Conservation (phyloP, 2,329 filamentous ascomycete species). For the Pestalotiopsis sp. region DNA sequence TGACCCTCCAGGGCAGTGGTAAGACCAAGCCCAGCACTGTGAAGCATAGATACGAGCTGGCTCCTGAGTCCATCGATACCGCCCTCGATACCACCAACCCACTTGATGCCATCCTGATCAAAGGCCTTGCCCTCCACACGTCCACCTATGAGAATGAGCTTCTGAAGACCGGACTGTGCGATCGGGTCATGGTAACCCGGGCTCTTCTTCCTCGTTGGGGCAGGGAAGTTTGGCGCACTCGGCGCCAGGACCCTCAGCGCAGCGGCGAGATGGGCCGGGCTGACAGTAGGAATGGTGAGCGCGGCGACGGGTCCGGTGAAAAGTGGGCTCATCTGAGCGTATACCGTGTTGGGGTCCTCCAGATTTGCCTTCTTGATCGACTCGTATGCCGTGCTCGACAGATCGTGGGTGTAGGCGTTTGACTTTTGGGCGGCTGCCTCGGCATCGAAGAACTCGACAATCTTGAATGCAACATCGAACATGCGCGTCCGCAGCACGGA, state of each 20-base stretch:
- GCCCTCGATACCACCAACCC: conserved; percentile 75
- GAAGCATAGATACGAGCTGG: conserved; percentile 80
- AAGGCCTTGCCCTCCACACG: conserved; percentile 85
- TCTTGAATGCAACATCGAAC: conserved; percentile 79
- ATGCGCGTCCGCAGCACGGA: conserved; percentile 89
- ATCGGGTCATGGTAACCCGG: conserved; percentile 79
- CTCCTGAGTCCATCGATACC: conserved; percentile 79
- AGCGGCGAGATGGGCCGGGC: conserved; percentile 80
- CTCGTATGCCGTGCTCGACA: conserved; percentile 55
- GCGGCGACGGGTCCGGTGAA: conserved; percentile 80
- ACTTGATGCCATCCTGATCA: conserved; percentile 68
- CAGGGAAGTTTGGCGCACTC: conserved; percentile 70
- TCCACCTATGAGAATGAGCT: conserved; percentile 84
- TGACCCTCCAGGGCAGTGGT: conserved; percentile 79
- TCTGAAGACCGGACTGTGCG: conserved; percentile 82
- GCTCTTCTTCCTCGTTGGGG: conserved; percentile 73
- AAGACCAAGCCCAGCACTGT: conserved; percentile 76
- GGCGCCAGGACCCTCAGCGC: conserved; percentile 80
- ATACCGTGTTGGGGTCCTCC: conserved; percentile 40
- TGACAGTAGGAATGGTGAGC: conserved; percentile 79
- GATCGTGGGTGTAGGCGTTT: conserved; percentile 51
- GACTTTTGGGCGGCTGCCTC: conserved; percentile 37
- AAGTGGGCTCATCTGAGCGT: conserved; percentile 69
- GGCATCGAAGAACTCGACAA: conserved; percentile 80
- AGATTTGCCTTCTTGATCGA: conserved; percentile 38